Percentiles rank a stretch among this genome's conserved stretches.
These are phyloP conservation scores for Inga laurina DNA, from an alignment of 306 rosid genomes.

Conservation along the genomic window DNA sequence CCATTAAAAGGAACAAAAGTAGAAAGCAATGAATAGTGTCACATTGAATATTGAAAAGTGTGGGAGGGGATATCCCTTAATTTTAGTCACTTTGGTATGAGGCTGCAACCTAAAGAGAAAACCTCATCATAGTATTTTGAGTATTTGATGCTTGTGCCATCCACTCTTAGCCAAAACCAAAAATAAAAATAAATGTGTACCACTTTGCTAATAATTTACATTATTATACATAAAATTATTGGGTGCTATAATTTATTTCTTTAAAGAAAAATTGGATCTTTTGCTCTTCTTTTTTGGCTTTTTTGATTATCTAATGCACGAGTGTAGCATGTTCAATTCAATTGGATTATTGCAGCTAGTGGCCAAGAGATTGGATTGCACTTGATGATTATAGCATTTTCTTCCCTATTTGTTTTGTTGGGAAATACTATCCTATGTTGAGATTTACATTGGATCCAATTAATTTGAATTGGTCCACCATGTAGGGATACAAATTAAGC, in stretches of 20 bases:
- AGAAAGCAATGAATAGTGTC: constrained; percentile 24
- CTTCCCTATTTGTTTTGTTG: not conserved
- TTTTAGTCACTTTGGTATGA: constrained; percentile 44
- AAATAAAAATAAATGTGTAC: constrained; percentile 17
- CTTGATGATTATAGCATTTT: constrained; percentile 47
- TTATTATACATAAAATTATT: constrained; percentile 48
- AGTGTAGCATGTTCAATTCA: constrained; percentile 38
- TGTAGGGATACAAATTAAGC: too few species aligned
- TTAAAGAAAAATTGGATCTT: constrained; percentile 1
- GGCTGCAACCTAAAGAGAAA: constrained; percentile 43
- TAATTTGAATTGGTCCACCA: not conserved
- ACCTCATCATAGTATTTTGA: constrained; percentile 47
- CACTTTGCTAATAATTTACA: constrained; percentile 35
- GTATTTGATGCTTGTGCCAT: constrained; percentile 39
- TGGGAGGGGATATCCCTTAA: constrained; percentile 42
- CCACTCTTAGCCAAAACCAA: constrained; percentile 30
- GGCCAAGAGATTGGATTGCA: constrained; percentile 42
- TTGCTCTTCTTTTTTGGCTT: constrained; percentile 19
- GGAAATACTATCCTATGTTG: not conserved
- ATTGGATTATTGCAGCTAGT: constrained; percentile 41
- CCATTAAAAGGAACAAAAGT: constrained; percentile 34
- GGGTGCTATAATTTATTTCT: constrained; percentile 13
- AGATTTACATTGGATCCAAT: not conserved
- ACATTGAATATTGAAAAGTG: constrained; percentile 24
- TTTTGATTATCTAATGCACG: constrained; percentile 43